These are phyloP conservation scores for Lactarius pseudohatsudake DNA, from an alignment of 768 basidiomycete genomes.

Conservation along the genomic window DNA sequence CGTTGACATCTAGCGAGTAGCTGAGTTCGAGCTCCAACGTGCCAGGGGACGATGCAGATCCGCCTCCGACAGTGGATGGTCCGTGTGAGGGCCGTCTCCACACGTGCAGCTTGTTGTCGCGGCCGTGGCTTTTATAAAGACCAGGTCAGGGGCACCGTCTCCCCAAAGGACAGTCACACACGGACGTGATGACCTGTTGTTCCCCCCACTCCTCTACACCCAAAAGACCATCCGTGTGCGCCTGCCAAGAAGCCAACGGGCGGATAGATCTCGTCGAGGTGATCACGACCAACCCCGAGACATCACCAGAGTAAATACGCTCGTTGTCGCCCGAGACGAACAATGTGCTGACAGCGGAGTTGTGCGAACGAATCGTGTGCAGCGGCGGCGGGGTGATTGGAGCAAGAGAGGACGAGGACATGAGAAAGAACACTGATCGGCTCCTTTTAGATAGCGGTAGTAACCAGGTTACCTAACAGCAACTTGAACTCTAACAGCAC, in stretches of 20 bases:
- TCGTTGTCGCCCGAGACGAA: constrained; percentile 71
- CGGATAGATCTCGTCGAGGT: constrained; percentile 77
- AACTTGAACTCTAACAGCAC: too few relatives aligned
- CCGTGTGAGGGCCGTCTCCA: constrained; percentile 57
- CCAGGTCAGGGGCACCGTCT: constrained; percentile 3
- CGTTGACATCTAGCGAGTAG: constrained; percentile 85
- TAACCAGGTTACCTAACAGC: not conserved
- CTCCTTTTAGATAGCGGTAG: not conserved
- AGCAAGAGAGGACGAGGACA: not conserved
- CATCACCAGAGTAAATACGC: constrained; percentile 84
- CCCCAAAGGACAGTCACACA: constrained; percentile 26
- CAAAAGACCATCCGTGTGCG: constrained; percentile 76
- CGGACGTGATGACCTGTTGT: constrained; percentile 71
- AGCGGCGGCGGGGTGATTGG: constrained; percentile 51
- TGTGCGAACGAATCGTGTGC: constrained; percentile 76
- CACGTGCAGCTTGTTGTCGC: constrained; percentile 84
- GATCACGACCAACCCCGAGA: constrained; percentile 70
- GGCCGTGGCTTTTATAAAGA: constrained; percentile 56
- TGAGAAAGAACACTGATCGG: not conserved
- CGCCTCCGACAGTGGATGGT: constrained; percentile 46
- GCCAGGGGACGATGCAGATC: constrained; percentile 53
- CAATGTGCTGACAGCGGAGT: constrained; percentile 57
- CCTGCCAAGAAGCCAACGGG: constrained; percentile 70
- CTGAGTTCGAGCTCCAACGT: constrained; percentile 50
- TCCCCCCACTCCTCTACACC: constrained; percentile 74